Evolutionary conservation across 208 protist genomes (phyloP), one percentile per base, ranked within the genome.

Genomic region (Borovskyia barvae): DNA sequence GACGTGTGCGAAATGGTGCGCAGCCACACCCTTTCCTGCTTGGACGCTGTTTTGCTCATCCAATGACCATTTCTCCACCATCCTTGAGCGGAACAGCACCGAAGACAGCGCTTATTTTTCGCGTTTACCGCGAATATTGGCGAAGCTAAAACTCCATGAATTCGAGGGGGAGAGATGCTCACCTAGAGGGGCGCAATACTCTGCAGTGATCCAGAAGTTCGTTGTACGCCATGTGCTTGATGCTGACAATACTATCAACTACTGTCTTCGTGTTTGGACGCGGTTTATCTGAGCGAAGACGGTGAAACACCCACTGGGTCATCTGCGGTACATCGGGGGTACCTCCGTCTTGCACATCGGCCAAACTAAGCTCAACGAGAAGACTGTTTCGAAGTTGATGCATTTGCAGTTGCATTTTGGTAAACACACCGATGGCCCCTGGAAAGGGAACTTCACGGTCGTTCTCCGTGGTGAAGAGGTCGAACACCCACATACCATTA

Each of bases 201-300:
- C 41, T 55, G 40, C 67, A 77, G 5, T 68, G 51, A 19, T 67
- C 41, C 24, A 81, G 32, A 17, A 95, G 72, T 43, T 88, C 73
- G 11, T 84, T 70, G 51, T 92, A 86, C 12, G 25, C 68, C 9
- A 95, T 52, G 56, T 95, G 89, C 54, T 90, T 58, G 51, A 95
- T 37, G 14, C 79, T 58, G 0, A 91, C 63, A 55, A 95, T 91
- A 28, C 77, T 73, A 29, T 76, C 62, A 11, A 93, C 89, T 60
- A 92, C 77, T 8, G 57, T 45, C 1, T 70, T 61, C 55, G 86
- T 86, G 61, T 95, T 95, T 15, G 89, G 89, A 5, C 66, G 41
- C 15, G 75, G 69, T 50, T 95, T 95, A 46, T 95, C 89, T 15
- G 64, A 46, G 26, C 89, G 74, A 11, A 76, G 33, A n/a, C 76